Evolutionary conservation across 208 protist genomes (phyloP), one percentile per base, ranked within the genome.

Genomic region (Naegleria gruberi): DNA sequence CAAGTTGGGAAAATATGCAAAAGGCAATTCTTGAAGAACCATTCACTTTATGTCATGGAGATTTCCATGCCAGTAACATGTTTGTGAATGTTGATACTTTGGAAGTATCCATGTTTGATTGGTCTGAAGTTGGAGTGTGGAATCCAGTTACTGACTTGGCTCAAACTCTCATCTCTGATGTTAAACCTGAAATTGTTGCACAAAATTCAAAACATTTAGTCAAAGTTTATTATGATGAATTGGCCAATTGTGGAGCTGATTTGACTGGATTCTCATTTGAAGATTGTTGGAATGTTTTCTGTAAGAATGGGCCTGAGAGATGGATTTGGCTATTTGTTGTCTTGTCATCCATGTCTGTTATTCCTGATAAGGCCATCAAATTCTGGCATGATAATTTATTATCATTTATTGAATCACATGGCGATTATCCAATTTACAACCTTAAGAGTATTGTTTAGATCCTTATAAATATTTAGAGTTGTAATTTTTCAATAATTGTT

Each of bases 111-210:
- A n/a, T 44, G 89, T 92, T 43, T 91, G 90, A 92, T 91, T 92
- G 90, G 90, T 91, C 85, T 47, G 89, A 92, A 57, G 90, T 92
- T 47, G 90, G 90, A 3, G 30, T 90, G 1, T 92, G 90, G 90
- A 45, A 92, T 37, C 90, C 90, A 86, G 30, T 41, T 17, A 41
- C 77, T 40, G 90, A 92, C 42, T 85, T 92, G 26, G 90, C 74
- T 37, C 90, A 92, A 42, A 45, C n/a, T 44, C 23, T 92, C 15
- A 92, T 92, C 37, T 92, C 90, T 51, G 90, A 92, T 43, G 90
- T 92, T 23, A 19, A 19, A 42, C 46, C 90, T n/a, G 26, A 51
- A 23, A 30, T 89, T 40, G 84, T 92, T 10, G 34, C 81, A 17
- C 0, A 91, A 74, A n/a, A 92, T 51, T 44, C 23, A 2, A 43